phyloP scores from a whole-genome alignment of 2,329 filamentous ascomycete species.

The Exophiala sp. region DNA sequence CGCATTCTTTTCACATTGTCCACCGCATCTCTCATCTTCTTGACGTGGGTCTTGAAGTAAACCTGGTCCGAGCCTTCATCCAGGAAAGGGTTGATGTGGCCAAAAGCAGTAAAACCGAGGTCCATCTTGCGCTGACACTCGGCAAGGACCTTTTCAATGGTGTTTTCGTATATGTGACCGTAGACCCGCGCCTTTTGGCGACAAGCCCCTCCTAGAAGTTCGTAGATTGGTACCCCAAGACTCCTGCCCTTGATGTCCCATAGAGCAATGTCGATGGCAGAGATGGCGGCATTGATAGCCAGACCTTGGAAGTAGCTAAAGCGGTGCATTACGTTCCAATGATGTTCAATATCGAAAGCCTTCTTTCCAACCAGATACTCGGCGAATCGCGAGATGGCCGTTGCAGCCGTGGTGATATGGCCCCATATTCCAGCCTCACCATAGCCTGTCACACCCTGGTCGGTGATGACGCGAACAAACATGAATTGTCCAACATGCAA shows the following conservation, averaged over 20 bases:
- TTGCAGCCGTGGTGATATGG: slow-evolving; percentile 12
- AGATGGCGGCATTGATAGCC: slow-evolving; percentile 73
- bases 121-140: slow-evolving; percentile 14
- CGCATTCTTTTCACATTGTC: slow-evolving; percentile 73
- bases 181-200: slow-evolving; percentile 65
- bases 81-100: slow-evolving; percentile 17
- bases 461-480: slow-evolving; percentile 13
- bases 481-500: slow-evolving; percentile 19
- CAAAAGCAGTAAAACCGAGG: slow-evolving; percentile 11
- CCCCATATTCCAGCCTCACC: slow-evolving; percentile 10
- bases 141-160: slow-evolving; percentile 58
- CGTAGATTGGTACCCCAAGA: slow-evolving; percentile 65
- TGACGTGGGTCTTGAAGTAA: slow-evolving; percentile 37
- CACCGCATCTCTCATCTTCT: slow-evolving; percentile 76
- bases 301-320: slow-evolving; percentile 71
- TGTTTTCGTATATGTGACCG: slow-evolving; percentile 74
- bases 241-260: slow-evolving; percentile 69
- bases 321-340: slow-evolving; percentile 69
- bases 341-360: slow-evolving; percentile 64
- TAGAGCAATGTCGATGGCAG: slow-evolving; percentile 72
- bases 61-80: slow-evolving; percentile 53
- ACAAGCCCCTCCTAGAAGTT: slow-evolving; percentile 69
- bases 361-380: slow-evolving; percentile 13
- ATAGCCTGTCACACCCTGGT: slow-evolving; percentile 9
- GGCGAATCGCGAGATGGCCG: slow-evolving; percentile 8